A percentile compares a stretch with the other conserved stretches of the same genome.
phyloP scores from a whole-genome alignment of 495 filamentous ascomycete species.

The Oleoguttula mirabilis region DNA sequence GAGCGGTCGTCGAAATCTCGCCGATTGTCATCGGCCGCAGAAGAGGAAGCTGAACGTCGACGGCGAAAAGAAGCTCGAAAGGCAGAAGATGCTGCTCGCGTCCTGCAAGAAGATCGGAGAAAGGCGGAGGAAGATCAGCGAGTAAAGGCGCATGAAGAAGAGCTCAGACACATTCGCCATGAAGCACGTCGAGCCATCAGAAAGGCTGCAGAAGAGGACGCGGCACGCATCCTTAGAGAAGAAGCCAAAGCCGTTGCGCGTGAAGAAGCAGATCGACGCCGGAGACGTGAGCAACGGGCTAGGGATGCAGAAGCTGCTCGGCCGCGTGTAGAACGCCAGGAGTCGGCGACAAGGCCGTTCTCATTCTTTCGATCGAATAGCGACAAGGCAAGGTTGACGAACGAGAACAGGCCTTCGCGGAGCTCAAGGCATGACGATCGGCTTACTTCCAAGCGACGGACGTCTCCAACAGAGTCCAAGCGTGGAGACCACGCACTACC shows the following conservation, averaged over 20 bases:
- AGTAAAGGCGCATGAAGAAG: no score
- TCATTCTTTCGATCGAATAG: background rate
- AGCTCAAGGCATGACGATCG: background rate
- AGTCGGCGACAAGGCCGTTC: background rate
- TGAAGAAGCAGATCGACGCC: slow-evolving; percentile 2
- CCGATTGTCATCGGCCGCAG: background rate
- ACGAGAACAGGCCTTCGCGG: background rate
- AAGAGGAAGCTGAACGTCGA: slow-evolving; percentile 12
- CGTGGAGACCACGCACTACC: background rate
- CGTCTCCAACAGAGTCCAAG: background rate
- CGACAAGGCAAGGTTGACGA: background rate
- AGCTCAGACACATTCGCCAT: background rate
- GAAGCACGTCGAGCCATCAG: slow-evolving; percentile 3
- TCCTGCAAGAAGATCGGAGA: slow-evolving; percentile 1
- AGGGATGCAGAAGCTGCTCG: background rate
- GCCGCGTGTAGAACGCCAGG: background rate
- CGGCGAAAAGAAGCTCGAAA: slow-evolving; percentile 5
- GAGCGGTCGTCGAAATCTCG: slow-evolving; percentile 2
- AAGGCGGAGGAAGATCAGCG: slow-evolving; percentile 12
- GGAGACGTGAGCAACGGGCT: background rate
- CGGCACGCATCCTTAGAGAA: background rate
- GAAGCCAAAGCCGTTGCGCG: slow-evolving; percentile 5
- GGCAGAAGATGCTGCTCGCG: slow-evolving; percentile 8
- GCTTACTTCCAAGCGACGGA: no score
- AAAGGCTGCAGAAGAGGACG: slow-evolving; percentile 7